Base-by-base conservation (phyloP, 495 filamentous ascomycete genomes). In the Talaromyces wortmannii region DNA sequence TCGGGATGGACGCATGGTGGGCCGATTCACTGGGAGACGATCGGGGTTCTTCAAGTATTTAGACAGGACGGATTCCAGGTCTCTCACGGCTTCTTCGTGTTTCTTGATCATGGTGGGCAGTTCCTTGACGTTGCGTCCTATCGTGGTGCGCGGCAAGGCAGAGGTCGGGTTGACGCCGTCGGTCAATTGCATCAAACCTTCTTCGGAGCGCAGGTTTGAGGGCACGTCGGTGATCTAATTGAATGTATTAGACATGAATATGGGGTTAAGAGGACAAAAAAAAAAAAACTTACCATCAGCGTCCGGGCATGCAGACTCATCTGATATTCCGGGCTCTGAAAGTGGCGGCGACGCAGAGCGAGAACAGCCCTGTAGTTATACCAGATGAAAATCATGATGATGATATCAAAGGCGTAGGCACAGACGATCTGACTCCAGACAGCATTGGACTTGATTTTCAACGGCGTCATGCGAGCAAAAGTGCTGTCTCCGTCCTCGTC, bases 41-140 rank as follows among this genome's bases (percentile, higher is more conserved):
- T 91, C 78, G 0, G 94, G 95, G 53, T 92, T 83, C 65, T 86
- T 92, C 15, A 97, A 78, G 63, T 98, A 98, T 53, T 87, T 95
- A 49, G 94, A 88, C 43, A 98, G 68, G 5, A 90, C 80, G 18
- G 79, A 81, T 65, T 98, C 94, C 33, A 98, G 76, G 52, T 90
- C 74, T 23, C 87, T 82, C 43, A 98, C 95, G 2, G 83, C 76
- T 50, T 89, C 73, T 36, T 89, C 85, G 59, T 98, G 92, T 64
- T 95, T 78, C 52, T 88, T 84, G 61, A 97, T 90, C 57, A 97
- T 72, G 12, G 81, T 71, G 11, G 94, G 94, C 5, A 98, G 74
- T 47, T 89, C 84, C 63, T 91, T 95, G 53, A 95, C 90, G 60
- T 96, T 96, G 23, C 95, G 85, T 33, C 89, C 92, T 66, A 97